A percentile compares a stretch with the other conserved stretches of the same genome.
Conservation (phyloP, 2,329 filamentous ascomycete genomes). For the Epichloe festucae region DNA sequence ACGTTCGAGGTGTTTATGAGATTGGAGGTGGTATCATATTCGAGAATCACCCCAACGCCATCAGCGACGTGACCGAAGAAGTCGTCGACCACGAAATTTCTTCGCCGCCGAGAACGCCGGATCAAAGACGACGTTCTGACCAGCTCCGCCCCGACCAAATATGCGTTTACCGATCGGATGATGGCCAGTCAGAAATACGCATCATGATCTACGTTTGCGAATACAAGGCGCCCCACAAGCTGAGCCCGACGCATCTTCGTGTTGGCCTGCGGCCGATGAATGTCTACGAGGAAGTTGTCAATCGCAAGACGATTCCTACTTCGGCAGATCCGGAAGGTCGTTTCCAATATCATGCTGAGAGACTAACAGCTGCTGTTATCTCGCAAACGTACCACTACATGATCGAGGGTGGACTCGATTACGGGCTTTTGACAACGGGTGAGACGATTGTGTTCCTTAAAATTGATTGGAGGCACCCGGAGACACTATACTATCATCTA, state of each 20-base stretch:
- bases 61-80: background rate
- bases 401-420: constrained; percentile 31
- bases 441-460: constrained; percentile 31
- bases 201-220: constrained; percentile 23
- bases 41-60: background rate
- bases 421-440: constrained; percentile 28
- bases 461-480: constrained; percentile 16
- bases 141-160: constrained; percentile 21
- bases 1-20: background rate
- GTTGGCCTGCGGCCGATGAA: constrained; percentile 28
- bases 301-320: constrained; percentile 3
- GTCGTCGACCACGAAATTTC: background rate
- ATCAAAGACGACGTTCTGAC: constrained; percentile 7
- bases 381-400: constrained; percentile 38
- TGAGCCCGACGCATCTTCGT: constrained; percentile 28
- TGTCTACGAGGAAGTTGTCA: constrained; percentile 24
- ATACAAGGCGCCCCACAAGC: constrained; percentile 35
- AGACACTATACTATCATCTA: constrained; percentile 19
- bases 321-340: constrained; percentile 15
- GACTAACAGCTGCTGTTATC: constrained; percentile 27
- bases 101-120: constrained; percentile 7
- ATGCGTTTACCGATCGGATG: constrained; percentile 10
- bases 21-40: constrained; percentile 3
- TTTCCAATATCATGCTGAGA: constrained; percentile 23
- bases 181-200: constrained; percentile 1